Conservation (phyloP, 805 yeast species). For the Saturnispora dispora region DNA sequence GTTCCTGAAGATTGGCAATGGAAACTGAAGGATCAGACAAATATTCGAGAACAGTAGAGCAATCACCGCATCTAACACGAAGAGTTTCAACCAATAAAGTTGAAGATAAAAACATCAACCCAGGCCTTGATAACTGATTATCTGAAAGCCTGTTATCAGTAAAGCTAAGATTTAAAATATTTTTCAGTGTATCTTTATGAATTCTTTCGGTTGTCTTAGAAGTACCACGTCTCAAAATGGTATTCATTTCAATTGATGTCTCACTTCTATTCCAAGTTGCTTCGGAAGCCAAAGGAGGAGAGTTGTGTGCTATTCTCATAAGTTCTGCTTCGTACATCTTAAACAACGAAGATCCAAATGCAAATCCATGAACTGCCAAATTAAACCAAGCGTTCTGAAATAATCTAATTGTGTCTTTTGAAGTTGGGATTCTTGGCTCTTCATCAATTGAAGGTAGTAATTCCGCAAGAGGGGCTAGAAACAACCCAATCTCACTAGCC, state of each 20-base stretch:
- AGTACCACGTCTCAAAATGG: constrained; percentile 82
- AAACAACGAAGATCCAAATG: constrained; percentile 44
- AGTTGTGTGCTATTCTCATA: constrained; percentile 66
- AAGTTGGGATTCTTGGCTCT: constrained; percentile 34
- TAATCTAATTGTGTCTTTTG: constrained; percentile 43
- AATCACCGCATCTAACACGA: constrained; percentile 71
- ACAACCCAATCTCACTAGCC: constrained; percentile 57
- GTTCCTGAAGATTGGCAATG: constrained; percentile 57
- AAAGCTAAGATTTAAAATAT: constrained; percentile 41
- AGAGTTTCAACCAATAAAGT: constrained; percentile 69
- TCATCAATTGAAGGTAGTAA: constrained; percentile 54
- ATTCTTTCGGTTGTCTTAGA: constrained; percentile 71
- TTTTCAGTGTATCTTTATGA: constrained; percentile 53
- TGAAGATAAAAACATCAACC: constrained; percentile 81
- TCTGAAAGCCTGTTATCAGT: constrained; percentile 32
- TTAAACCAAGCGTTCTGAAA: constrained; percentile 94
- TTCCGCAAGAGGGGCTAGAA: constrained; percentile 66
- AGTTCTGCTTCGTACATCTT: constrained; percentile 40
- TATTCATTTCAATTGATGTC: constrained; percentile 84
- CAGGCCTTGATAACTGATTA: constrained; percentile 54
- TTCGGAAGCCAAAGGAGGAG: constrained; percentile 85
- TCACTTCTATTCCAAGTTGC: constrained; percentile 75
- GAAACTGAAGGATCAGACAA: constrained; percentile 79
- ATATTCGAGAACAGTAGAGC: constrained; percentile 68
- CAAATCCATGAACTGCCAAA: constrained; percentile 83